Evolutionary conservation across 495 filamentous ascomycete genomes (phyloP).

Genomic region (Neurospora cerealis): DNA sequence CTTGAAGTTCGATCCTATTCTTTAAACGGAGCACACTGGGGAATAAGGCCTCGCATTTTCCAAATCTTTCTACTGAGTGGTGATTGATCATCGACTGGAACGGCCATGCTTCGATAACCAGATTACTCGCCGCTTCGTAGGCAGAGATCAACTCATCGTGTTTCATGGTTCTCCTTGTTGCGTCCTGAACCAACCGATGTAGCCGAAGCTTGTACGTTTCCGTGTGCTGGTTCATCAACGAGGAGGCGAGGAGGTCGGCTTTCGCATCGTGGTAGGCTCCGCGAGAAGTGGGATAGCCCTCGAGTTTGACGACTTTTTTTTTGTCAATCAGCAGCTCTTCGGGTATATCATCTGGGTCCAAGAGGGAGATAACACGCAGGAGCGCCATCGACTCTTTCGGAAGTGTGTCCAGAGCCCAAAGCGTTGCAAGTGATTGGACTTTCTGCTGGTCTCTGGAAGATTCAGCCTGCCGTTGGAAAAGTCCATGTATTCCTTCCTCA

Average conservation of each 20-base stretch:
- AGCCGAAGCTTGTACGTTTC: not conserved
- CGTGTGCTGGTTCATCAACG: not conserved
- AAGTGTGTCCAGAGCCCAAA: not conserved
- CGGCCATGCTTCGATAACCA: not conserved
- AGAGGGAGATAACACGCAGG: not conserved
- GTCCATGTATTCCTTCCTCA: not conserved
- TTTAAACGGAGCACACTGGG: not conserved
- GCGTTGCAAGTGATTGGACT: not conserved
- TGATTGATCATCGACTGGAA: not conserved
- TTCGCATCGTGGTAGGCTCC: not conserved
- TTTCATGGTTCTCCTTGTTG: not conserved
- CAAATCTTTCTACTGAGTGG: not conserved
- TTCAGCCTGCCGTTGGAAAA: not conserved
- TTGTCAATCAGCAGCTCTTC: not conserved
- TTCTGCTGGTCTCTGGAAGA: not conserved
- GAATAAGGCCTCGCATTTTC: not conserved
- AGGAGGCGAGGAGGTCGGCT: not conserved
- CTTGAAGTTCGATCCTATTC: not conserved
- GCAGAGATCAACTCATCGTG: not conserved
- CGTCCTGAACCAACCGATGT: not conserved
- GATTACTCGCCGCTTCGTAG: not conserved
- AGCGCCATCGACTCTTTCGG: not conserved
- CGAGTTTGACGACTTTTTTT: not conserved
- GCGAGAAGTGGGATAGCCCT: not conserved
- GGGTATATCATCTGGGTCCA: not conserved